Evolutionary conservation across 23 red algal genomes (phyloP).

Genomic region (Pyropia yezoensis): DNA sequence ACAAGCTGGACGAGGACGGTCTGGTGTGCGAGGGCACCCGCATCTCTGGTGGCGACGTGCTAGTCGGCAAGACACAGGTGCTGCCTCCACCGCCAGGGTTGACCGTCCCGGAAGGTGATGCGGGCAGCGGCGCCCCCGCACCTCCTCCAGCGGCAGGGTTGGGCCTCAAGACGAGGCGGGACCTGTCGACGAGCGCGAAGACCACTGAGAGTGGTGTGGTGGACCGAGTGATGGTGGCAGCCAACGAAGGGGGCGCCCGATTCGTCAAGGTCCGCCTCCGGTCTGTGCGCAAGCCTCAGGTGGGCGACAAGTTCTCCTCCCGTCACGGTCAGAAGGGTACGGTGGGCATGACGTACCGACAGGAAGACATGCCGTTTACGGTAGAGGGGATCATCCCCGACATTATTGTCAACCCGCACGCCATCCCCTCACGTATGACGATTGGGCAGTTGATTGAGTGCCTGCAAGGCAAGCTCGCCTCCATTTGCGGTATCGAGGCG

Average conservation of each 20-base stretch:
- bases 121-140: neutral
- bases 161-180: conserved; percentile 77
- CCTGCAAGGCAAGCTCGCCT: conserved; percentile 82
- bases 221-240: conserved; percentile 89
- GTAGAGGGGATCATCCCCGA: conserved; percentile 94
- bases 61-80: conserved; percentile 82
- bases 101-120: conserved; percentile 14
- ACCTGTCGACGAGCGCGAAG: conserved; percentile 79
- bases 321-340: conserved; percentile 99
- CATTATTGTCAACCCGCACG: conserved; percentile 99
- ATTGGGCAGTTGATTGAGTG: conserved; percentile 97
- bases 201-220: conserved; percentile 87
- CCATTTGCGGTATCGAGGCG: conserved; percentile 84
- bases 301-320: conserved; percentile 98
- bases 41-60: conserved; percentile 68
- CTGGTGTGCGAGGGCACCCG: conserved; percentile 72
- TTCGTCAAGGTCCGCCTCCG: conserved; percentile 88
- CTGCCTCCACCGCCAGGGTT: conserved; percentile 14
- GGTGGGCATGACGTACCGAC: conserved; percentile 78
- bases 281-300: conserved; percentile 82
- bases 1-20: conserved; percentile 90
- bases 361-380: conserved; percentile 98
- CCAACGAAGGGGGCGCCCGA: conserved; percentile 70
- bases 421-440: conserved; percentile 97
- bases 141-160: conserved; percentile 13